Base-by-base conservation (phyloP, 169 alveolate species). In the Theileria orientalis region DNA sequence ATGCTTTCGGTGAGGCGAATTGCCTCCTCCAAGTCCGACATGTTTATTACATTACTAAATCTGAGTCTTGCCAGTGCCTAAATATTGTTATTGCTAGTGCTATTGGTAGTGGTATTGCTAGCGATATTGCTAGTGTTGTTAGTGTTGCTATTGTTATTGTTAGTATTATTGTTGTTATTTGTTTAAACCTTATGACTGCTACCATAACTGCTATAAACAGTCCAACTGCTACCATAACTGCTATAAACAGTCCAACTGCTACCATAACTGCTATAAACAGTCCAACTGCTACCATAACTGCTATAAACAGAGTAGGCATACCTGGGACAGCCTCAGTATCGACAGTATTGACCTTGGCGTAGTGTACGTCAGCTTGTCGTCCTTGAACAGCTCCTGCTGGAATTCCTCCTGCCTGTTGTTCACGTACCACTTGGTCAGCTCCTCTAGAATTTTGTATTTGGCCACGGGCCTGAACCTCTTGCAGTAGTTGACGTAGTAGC, bases 321-420 rank as follows among this genome's bases (percentile, higher is more conserved):
- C 84, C 71, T 95, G 96, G 16, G 98, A 90, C n/a, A 97, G 84
- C 56, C 99, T 91, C 42, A 97, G 91, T 32, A 96, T 93, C 35
- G 98, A 98, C 57, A 97, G 86, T 16, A 97, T 88, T n/a, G 98
- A 94, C 87, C 99, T 93, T 19, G 99, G 99, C 5, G 99, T 97
- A 13, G 97, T 95, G 88, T 96, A 96, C 68, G 93, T 94, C 69
- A 93, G 90, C 51, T 97, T 77, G 32, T 90, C 86, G 29, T 90
- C 97, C 21, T 30, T 90, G 79, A 84, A 88, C 16, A 83, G 60
- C 40, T 88, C 93, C n/a, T 76, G 82, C 25, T 88, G 88, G 32
- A 79, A 78, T 72, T 88, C 93, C 70, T 76, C 60, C 66, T 84
- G 90, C 46, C 93, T 83, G 23, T 76, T 74, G 23, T 78, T 52